Percentiles rank a stretch among this genome's conserved stretches.
Evolutionary conservation across 1,284 basidiomycete genomes (phyloP).

Genomic region (Tilletia horrida): DNA sequence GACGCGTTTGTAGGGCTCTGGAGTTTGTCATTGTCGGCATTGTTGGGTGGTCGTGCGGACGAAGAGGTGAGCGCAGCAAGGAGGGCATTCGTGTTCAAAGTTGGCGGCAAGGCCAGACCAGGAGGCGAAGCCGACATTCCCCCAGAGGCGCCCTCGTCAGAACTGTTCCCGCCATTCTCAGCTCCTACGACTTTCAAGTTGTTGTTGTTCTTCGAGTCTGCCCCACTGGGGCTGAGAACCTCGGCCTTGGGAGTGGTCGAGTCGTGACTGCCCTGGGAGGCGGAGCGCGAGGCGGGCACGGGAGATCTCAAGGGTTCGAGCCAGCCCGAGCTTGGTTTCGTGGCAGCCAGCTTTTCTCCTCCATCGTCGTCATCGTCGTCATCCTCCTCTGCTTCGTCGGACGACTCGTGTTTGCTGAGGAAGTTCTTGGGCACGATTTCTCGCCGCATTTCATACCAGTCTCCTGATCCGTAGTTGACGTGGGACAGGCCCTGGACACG

Average conservation of each 20-base stretch:
- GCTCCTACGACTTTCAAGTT: too few relatives aligned
- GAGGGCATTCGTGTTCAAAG: slow-evolving; percentile 22
- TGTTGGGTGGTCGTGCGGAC: slow-evolving; percentile 12
- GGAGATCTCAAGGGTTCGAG: too few relatives aligned
- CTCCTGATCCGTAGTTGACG: slow-evolving; percentile 38
- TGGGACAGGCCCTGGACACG: slow-evolving; percentile 44
- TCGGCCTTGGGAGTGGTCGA: too few relatives aligned
- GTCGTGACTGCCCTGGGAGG: too few relatives aligned
- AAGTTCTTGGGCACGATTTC: slow-evolving; percentile 26
- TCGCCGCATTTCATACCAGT: slow-evolving; percentile 51
- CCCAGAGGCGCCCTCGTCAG: background rate
- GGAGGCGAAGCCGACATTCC: background rate
- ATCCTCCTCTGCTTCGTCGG: background rate
- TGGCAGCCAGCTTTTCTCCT: too few relatives aligned
- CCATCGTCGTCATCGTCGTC: slow-evolving; percentile 1
- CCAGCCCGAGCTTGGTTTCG: too few relatives aligned
- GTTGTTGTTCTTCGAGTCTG: too few relatives aligned
- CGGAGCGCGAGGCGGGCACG: too few relatives aligned
- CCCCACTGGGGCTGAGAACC: too few relatives aligned
- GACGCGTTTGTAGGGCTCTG: background rate
- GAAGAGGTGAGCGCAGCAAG: slow-evolving; percentile 39
- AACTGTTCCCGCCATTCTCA: too few relatives aligned
- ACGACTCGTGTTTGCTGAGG: background rate
- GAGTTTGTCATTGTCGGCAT: background rate
- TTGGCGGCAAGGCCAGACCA: background rate